Evolutionary conservation across 202 grass and related monocot genomes (phyloP), one percentile per base, ranked within the genome.

Genomic region (Schoenoplectus tabernaemontani): DNA sequence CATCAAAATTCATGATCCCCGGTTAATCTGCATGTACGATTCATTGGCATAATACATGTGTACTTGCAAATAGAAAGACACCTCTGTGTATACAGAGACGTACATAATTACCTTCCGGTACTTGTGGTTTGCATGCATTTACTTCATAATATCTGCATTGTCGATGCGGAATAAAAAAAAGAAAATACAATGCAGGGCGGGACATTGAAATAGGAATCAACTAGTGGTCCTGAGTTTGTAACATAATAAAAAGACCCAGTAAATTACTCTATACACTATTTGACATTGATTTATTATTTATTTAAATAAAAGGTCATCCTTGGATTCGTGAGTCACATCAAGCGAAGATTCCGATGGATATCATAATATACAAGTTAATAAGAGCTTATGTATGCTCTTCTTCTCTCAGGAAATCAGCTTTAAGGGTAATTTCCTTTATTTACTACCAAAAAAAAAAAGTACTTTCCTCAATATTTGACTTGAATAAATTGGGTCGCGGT

Each of bases 311-410:
- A 97, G 94, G 94, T 69, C 94, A 97, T 88, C 87, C 89, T 66
- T 97, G 91, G 91, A 88, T 97, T 59, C 65, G 78, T 42, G 82
- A 82, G 33, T 79, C 84, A 59, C 84, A 90, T 83, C 81, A 97
- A 82, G 82, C 91, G 34, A 93, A 93, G 73, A 88, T 92, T 83
- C 83, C 88, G 16, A 85, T 91, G 57, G 94, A 97, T 86, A 90
- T 92, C 59, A 97, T 97, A 82, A 87, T 91, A 69, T 93, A 88
- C 64, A 97, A 89, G 84, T 86, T 88, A 65, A 87, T 97, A 64
- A 97, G 86, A 84, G 89, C 94, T 83, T 97, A 97, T 76, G 86
- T 93, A 59, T 90, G 82, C 78, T 97, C 94, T 42, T 97, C 94
- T 78, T 93, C 91, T 84, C 78, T 97, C 58, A 87, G 94, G 64